Evolutionary conservation across 495 filamentous ascomycete genomes (phyloP).

Genomic region (Cercophora sp.): DNA sequence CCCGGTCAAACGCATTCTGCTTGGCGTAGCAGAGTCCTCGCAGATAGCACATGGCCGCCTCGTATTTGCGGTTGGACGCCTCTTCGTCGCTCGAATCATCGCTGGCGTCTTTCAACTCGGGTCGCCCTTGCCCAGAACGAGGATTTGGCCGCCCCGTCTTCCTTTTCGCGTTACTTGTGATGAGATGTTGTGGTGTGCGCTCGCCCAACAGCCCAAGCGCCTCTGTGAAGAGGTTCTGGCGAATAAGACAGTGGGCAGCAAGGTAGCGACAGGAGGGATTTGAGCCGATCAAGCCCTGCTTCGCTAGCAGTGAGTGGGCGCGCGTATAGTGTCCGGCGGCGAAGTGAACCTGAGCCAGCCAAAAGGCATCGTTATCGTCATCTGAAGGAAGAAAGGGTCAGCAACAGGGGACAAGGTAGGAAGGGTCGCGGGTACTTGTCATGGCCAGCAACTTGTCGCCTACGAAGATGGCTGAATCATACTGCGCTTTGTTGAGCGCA

Average conservation of each 20-base stretch:
- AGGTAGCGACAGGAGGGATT: constrained; percentile 88
- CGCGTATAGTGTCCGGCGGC: constrained; percentile 88
- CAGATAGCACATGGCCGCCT: constrained; percentile 96
- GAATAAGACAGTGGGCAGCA: constrained; percentile 87
- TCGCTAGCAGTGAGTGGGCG: constrained; percentile 77
- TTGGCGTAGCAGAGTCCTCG: constrained; percentile 92
- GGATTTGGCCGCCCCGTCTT: constrained; percentile 42
- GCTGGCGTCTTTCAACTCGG: constrained; percentile 53
- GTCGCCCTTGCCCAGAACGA: constrained; percentile 34
- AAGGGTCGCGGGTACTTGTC: constrained; percentile 59
- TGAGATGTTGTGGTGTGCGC: constrained; percentile 83
- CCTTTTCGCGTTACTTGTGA: constrained; percentile 55
- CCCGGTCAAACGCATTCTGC: constrained; percentile 94
- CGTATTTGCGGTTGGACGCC: constrained; percentile 70
- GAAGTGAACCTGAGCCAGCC: constrained; percentile 93
- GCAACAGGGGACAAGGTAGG: too few relatives aligned
- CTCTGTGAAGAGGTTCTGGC: constrained; percentile 82
- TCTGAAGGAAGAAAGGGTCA: constrained; percentile 49
- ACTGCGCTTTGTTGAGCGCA: constrained; percentile 87
- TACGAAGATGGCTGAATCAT: constrained; percentile 92
- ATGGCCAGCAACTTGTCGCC: constrained; percentile 94
- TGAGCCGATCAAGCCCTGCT: constrained; percentile 74
- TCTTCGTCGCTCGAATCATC: constrained; percentile 64
- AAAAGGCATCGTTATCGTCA: constrained; percentile 86
- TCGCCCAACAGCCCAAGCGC: constrained; percentile 87